These are phyloP conservation scores for Diplogelasinospora grovesii DNA, from an alignment of 495 filamentous ascomycete species.

Conservation along the genomic window DNA sequence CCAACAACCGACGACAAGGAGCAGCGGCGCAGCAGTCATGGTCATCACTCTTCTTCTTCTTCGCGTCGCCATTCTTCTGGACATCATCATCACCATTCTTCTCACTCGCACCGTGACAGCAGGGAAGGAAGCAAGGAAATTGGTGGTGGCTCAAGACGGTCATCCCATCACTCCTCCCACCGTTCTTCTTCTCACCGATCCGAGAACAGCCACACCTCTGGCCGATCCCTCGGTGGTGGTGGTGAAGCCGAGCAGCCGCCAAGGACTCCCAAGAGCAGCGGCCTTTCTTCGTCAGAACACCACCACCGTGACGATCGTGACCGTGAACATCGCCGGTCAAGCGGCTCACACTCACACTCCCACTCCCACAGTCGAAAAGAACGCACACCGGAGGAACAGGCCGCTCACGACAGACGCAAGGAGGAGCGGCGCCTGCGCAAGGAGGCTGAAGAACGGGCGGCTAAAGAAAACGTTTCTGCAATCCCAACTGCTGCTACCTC, in stretches of 20 bases:
- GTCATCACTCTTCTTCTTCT: too few species aligned
- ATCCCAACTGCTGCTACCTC: slow-evolving; percentile 13
- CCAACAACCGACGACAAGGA: slow-evolving; percentile 25
- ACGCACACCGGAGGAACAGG: slow-evolving; percentile 40
- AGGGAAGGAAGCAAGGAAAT: slow-evolving; percentile 28
- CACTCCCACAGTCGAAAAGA: slow-evolving; percentile 10
- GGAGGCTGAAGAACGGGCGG: slow-evolving; percentile 18
- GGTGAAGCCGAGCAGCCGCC: slow-evolving; percentile 25
- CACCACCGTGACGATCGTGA: too few species aligned
- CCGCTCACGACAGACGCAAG: slow-evolving; percentile 37
- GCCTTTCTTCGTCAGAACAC: slow-evolving; percentile 26
- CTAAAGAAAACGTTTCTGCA: slow-evolving; percentile 11
- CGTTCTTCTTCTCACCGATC: slow-evolving; percentile 26
- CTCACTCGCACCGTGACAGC: slow-evolving; percentile 23
- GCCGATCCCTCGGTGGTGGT: slow-evolving; percentile 14
- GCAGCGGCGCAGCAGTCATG: slow-evolving; percentile 28
- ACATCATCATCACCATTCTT: too few species aligned
- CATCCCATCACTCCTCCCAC: too few species aligned
- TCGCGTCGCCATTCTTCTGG: slow-evolving; percentile 26
- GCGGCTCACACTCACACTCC: slow-evolving; percentile 18
- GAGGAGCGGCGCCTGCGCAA: slow-evolving; percentile 26
- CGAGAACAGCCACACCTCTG: slow-evolving; percentile 29
- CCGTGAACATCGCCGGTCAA: too few species aligned
- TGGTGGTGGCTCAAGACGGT: too few species aligned
- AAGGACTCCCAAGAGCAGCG: slow-evolving; percentile 24